Evolutionary conservation across 768 basidiomycete species (phyloP).

Genomic region (Tricholoma sp.): DNA sequence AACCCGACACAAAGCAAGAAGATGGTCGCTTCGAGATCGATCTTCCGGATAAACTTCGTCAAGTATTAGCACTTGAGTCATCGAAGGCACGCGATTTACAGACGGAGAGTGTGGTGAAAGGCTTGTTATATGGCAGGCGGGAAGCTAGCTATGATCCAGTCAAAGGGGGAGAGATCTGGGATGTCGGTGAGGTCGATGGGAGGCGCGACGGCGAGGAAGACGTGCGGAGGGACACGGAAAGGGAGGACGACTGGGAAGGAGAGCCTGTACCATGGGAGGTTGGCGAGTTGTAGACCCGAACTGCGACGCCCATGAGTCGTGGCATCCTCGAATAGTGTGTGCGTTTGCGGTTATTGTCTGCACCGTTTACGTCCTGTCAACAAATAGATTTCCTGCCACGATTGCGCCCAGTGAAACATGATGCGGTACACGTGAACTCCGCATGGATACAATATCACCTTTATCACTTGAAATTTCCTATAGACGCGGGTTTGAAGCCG

Average conservation of each 20-base stretch:
- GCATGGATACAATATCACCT: background rate
- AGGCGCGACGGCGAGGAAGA: conserved; percentile 23
- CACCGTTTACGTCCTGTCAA: background rate
- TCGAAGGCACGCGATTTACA: conserved; percentile 35
- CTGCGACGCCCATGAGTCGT: background rate
- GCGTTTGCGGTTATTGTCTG: conserved; percentile 7
- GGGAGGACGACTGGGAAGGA: conserved; percentile 72
- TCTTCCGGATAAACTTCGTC: conserved; percentile 61
- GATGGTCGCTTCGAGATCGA: conserved; percentile 45
- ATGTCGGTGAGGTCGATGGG: conserved; percentile 57
- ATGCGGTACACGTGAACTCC: background rate
- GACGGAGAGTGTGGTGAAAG: conserved; percentile 52
- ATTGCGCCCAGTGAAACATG: background rate
- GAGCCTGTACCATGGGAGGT: conserved; percentile 81
- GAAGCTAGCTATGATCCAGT: conserved; percentile 52
- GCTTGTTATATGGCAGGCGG: conserved; percentile 55
- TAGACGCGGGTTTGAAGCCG: background rate
- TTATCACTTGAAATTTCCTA: background rate
- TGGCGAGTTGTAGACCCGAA: conserved; percentile 53
- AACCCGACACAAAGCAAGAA: conserved; percentile 12
- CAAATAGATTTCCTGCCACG: background rate
- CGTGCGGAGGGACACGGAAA: conserved; percentile 28
- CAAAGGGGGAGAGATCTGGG: conserved; percentile 74
- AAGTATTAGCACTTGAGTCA: conserved; percentile 58
- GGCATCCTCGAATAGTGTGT: conserved; percentile 7